A percentile compares a stretch with the other conserved stretches of the same genome.
phyloP scores from a whole-genome alignment of 345 rosid species.

The Conringia planisiliqua region DNA sequence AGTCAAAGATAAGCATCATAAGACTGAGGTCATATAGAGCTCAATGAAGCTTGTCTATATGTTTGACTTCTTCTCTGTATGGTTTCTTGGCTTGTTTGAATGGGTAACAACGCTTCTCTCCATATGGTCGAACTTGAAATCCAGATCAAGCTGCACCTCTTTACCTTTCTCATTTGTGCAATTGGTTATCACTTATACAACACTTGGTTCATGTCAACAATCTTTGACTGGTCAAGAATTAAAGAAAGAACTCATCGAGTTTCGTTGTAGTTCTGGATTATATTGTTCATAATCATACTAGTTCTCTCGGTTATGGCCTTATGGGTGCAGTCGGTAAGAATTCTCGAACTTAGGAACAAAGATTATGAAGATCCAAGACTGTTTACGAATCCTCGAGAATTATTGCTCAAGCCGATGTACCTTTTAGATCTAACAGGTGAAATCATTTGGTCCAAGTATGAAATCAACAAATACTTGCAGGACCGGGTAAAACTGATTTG shows the following conservation, averaged over 20 bases:
- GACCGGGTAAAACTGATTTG: too few relatives aligned
- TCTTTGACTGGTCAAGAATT: neutral
- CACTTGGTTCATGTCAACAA: neutral
- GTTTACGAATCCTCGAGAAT: neutral
- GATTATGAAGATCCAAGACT: constrained; percentile 29
- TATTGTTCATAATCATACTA: neutral
- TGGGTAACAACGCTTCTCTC: neutral
- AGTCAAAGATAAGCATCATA: neutral
- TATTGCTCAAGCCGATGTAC: neutral
- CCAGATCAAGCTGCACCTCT: neutral
- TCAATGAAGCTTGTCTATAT: neutral
- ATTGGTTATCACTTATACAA: neutral
- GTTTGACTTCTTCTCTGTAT: too few relatives aligned
- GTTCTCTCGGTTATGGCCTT: constrained; percentile 45
- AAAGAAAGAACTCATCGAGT: neutral
- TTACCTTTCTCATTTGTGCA: neutral
- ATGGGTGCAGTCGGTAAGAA: constrained; percentile 52
- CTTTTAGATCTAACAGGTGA: neutral
- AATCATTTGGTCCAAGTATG: too few relatives aligned
- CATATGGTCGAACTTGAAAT: neutral
- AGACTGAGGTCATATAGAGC: neutral
- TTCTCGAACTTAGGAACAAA: constrained; percentile 47
- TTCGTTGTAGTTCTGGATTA: too few relatives aligned
- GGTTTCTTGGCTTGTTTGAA: neutral
- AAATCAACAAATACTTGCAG: too few relatives aligned